Evolutionary conservation across 169 alveolate genomes (phyloP), one percentile per base, ranked within the genome.

Genomic region (Plasmodium sp.): DNA sequence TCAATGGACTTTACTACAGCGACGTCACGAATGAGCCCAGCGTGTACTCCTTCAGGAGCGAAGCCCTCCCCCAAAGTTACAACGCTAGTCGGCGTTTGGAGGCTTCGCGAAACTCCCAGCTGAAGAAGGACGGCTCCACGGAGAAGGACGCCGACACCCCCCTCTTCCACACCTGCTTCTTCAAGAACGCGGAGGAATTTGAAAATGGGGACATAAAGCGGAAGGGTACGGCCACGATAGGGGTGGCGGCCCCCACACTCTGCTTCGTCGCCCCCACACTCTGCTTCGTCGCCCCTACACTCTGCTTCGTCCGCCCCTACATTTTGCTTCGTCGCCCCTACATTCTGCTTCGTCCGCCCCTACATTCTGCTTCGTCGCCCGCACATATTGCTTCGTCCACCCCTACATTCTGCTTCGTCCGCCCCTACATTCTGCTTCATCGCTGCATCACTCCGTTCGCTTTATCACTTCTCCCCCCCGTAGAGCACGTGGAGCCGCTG

Each of bases 181-280:
- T 84, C n/a, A 84, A 84, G 36, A 84, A 84, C 54, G 33, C 93
- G 12, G 93, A 84, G 16, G 84, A 84, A 5, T 84, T 84, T 45
- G 93, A 84, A 27, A 84, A 84, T 22, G 79, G 79, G 5, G 72
- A 84, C 10, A 84, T 84, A n/a, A 84, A 84, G 83, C 62, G 93
- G 2, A 84, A 84, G 18, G 92, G 92, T 84, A 71, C 5, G 33
- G 31, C 39, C 27, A 22, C 27, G 27, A 22, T 22, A 54, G 71
- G 18, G 12, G 14, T 2, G 18, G 71, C 27, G 7, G 18, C 71
- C 27, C 18, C 2, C 7, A 10, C 71, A 54, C 7, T 5, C 4
- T 54, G 3, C 2, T 54, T 36, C 41, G 41, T 36, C 41, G 41
- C 4, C 41, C 4, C 41, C 1, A 3, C 2, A 36, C 41, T 2